These are phyloP conservation scores for Yamadazyma insecticola DNA, from an alignment of 805 yeast species.

Conservation along the genomic window DNA sequence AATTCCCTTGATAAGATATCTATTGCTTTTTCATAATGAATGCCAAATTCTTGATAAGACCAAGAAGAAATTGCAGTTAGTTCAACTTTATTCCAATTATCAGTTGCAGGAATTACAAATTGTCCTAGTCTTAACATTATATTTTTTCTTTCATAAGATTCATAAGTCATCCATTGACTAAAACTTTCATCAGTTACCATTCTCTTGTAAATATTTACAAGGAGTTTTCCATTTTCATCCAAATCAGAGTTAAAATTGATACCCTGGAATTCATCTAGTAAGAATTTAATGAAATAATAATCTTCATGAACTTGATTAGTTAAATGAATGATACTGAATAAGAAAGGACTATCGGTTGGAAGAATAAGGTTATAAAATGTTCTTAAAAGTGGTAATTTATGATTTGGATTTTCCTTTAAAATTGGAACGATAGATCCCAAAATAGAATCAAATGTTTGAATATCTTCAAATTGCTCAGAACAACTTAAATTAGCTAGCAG, in stretches of 20 bases:
- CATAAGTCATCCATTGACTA: conserved; percentile 12
- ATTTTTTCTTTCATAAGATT: conserved; percentile 14
- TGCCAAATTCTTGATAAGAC: conserved; percentile 22
- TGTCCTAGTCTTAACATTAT: conserved; percentile 33
- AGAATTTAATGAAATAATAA: conserved; percentile 10
- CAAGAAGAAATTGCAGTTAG: conserved; percentile 38
- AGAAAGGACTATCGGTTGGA: too few relatives aligned
- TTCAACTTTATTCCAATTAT: conserved; percentile 37
- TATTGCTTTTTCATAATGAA: conserved; percentile 19
- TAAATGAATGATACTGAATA: too few relatives aligned
- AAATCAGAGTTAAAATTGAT: conserved; percentile 5
- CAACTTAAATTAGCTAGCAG: conserved; percentile 17
- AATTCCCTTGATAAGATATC: conserved; percentile 11
- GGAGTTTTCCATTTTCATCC: conserved; percentile 2
- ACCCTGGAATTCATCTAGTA: conserved; percentile 2
- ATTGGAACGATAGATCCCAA: conserved; percentile 3
- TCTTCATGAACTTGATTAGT: conserved; percentile 9
- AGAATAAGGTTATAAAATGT: too few relatives aligned
- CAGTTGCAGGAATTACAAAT: conserved; percentile 32
- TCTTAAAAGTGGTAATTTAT: conserved; percentile 4
- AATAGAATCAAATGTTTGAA: conserved; percentile 16
- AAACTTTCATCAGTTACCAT: conserved; percentile 8
- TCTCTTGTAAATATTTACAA: conserved; percentile 1
- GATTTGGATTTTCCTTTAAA: too few relatives aligned
- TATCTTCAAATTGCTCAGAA: conserved; percentile 18